phyloP scores from a whole-genome alignment of 1,284 basidiomycete species.

The Tylopilus orsonianus region DNA sequence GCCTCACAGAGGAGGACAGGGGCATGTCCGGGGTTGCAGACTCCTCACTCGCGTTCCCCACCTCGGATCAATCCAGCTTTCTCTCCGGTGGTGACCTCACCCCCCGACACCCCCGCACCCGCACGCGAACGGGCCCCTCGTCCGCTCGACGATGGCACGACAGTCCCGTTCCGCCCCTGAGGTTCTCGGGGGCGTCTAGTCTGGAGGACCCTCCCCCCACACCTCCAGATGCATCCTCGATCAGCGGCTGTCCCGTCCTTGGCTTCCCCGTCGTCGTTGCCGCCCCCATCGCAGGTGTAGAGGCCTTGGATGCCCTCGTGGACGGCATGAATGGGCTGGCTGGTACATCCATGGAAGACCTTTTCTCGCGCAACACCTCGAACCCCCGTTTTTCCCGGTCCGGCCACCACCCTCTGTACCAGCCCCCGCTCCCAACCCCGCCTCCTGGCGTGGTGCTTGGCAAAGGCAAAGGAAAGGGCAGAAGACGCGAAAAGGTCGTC shows the following conservation, averaged over 20 bases:
- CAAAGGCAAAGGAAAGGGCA: slow-evolving; percentile 57
- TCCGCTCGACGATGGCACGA: slow-evolving; percentile 46
- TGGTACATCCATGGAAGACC: slow-evolving; percentile 46
- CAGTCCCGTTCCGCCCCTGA: slow-evolving; percentile 44
- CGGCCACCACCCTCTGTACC: slow-evolving; percentile 67
- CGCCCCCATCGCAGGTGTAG: slow-evolving; percentile 73
- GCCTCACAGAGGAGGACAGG: slow-evolving; percentile 28
- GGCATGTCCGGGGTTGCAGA: slow-evolving; percentile 17
- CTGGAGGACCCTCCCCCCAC: slow-evolving; percentile 65
- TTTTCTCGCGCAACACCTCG: slow-evolving; percentile 43
- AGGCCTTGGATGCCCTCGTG: slow-evolving; percentile 82
- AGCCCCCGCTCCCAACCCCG: slow-evolving; percentile 76
- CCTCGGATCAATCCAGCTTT: slow-evolving; percentile 24
- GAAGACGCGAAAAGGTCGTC: slow-evolving; percentile 39
- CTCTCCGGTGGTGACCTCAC: slow-evolving; percentile 22
- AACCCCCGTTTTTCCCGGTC: slow-evolving; percentile 53
- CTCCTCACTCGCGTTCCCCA: slow-evolving; percentile 30
- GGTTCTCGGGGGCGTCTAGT: slow-evolving; percentile 64
- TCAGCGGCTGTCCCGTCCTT: slow-evolving; percentile 31
- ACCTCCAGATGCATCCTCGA: slow-evolving; percentile 54
- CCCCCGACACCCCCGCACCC: slow-evolving; percentile 42
- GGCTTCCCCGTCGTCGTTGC: slow-evolving; percentile 69
- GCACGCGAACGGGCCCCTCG: slow-evolving; percentile 55
- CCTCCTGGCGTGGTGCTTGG: slow-evolving; percentile 78
- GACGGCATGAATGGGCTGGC: slow-evolving; percentile 74